These are phyloP conservation scores for Saccharomyces kudriavzevii DNA, from an alignment of 805 yeast genomes.

Conservation along the genomic window DNA sequence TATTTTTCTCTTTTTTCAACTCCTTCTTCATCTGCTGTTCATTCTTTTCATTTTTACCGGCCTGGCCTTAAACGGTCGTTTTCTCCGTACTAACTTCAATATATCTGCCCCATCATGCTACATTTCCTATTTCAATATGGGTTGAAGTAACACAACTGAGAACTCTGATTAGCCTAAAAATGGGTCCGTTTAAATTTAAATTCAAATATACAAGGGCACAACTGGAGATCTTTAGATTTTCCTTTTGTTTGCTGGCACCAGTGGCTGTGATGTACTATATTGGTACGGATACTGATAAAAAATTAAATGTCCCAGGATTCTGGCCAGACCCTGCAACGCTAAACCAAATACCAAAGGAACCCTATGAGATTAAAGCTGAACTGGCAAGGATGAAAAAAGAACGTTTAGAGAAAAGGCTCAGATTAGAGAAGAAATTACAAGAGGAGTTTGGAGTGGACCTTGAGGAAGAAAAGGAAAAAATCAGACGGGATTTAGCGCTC, in stretches of 20 bases:
- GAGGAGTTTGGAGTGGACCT: slow-evolving; percentile 56
- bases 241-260: slow-evolving; percentile 79
- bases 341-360: slow-evolving; percentile 87
- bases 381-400: slow-evolving; percentile 78
- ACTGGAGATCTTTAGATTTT: slow-evolving; percentile 53
- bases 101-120: background rate
- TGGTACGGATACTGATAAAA: slow-evolving; percentile 82
- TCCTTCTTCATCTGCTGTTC: background rate
- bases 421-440: slow-evolving; percentile 62
- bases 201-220: slow-evolving; percentile 40
- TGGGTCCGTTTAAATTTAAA: slow-evolving; percentile 10
- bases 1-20: background rate
- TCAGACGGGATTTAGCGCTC: slow-evolving; percentile 19
- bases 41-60: background rate
- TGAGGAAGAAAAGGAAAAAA: slow-evolving; percentile 37
- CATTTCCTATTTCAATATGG: background rate
- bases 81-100: background rate
- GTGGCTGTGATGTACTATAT: slow-evolving; percentile 88
- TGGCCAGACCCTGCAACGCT: slow-evolving; percentile 95
- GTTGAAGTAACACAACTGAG: background rate
- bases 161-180: background rate
- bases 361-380: slow-evolving; percentile 85
- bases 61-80: background rate
- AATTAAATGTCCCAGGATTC: slow-evolving; percentile 85
- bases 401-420: slow-evolving; percentile 60